phyloP scores from a whole-genome alignment of 257 asterid species.

The Vinca minor region DNA sequence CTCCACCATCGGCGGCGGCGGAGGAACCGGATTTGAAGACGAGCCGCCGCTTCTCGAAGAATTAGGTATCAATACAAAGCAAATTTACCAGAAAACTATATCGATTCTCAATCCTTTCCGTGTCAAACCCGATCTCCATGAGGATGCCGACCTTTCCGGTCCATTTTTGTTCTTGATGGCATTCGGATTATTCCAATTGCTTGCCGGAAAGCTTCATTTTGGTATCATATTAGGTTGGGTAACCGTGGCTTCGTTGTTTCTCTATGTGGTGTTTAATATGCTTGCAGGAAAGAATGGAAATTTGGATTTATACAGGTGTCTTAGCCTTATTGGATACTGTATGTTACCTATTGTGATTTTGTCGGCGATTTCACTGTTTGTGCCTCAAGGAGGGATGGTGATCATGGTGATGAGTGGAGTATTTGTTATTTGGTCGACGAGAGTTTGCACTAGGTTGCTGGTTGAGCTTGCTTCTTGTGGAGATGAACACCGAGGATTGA shows the following conservation, averaged over 20 bases:
- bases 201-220: constrained; percentile 79
- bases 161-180: constrained; percentile 83
- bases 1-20: constrained; percentile 39
- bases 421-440: constrained; percentile 74
- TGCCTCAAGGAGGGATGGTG: constrained; percentile 75
- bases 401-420: constrained; percentile 58
- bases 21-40: constrained; percentile 54
- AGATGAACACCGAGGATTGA: constrained; percentile 76
- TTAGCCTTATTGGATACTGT: constrained; percentile 84
- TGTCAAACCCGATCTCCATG: constrained; percentile 62
- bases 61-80: constrained; percentile 83
- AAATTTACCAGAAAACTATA: constrained; percentile 72
- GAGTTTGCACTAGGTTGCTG: constrained; percentile 81
- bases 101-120: constrained; percentile 62
- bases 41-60: constrained; percentile 91
- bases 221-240: constrained; percentile 86
- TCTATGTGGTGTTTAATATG: constrained; percentile 76
- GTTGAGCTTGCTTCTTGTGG: constrained; percentile 89
- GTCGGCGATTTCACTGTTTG: constrained; percentile 67
- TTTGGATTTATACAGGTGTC: constrained; percentile 75
- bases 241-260: constrained; percentile 65
- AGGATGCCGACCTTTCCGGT: constrained; percentile 86
- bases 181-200: constrained; percentile 76
- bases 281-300: constrained; percentile 78
- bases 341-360: constrained; percentile 74